Base-by-base conservation (phyloP, 305 asterid genomes). In the Plantago lanceolata region DNA sequence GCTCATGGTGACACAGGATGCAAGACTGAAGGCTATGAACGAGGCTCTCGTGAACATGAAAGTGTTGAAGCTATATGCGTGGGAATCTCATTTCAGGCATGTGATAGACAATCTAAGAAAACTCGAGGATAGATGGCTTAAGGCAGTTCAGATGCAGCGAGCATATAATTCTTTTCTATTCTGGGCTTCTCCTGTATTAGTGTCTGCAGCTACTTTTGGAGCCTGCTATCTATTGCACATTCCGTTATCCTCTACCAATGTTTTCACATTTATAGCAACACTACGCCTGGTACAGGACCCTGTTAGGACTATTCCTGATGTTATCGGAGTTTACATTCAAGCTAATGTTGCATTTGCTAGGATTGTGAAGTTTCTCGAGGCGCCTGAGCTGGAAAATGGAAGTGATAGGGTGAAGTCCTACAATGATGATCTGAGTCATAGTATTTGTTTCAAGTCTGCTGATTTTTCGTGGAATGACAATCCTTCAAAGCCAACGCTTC, bases 231-330 rank as follows among this genome's bases (percentile, higher is more conserved):
- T 85, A 18, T 81, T 89, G 21, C 82, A 82, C 0, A 75, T 89
- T 52, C 91, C 96, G 2, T 62, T 92, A 47, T 21, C 83, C 15
- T 83, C 97, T n/a, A 83, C 95, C 66, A 92, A 85, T 7, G 96
- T 92, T 54, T 92, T 92, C 81, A 89, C 98, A 9, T 92, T 92
- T 47, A 85, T 89, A n/a, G 98, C 97, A 9, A 87, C 98, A 0
- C 74, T 92, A 19, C 84, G 98, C 11, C 77, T 92, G 26, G 96
- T 92, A 66, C 96, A 92, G 77, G 97, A 89, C 48, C 98, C 98
- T 33, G 73, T 92, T 35, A 80, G 96, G 73, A 76, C 74, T 15
- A 89, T 93, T 65, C 99, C 99, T 8, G 97, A 89, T 63, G 95
- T 89, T 29, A 71, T 93, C 43, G 96, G 90, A 29, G 91, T 85